These are phyloP conservation scores for Pseudonectria buxi DNA, from an alignment of 2,329 filamentous ascomycete genomes.

Conservation along the genomic window DNA sequence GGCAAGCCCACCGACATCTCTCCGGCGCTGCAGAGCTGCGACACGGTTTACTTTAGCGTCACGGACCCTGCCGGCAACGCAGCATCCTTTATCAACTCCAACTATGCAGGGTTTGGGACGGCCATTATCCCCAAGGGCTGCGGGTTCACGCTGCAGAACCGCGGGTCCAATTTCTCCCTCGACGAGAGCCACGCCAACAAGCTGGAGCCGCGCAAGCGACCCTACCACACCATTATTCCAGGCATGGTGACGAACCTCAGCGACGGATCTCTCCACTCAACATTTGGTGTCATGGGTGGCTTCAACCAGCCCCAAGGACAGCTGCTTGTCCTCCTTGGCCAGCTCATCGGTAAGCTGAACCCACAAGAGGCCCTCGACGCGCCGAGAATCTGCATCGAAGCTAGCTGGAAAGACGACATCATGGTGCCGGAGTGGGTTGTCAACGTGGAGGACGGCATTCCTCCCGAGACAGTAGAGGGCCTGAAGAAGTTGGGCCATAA, in stretches of 20 bases:
- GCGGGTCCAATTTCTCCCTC: slow-evolving; percentile 79
- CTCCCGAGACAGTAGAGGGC: slow-evolving; percentile 58
- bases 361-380: slow-evolving; percentile 88
- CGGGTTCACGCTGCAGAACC: slow-evolving; percentile 92
- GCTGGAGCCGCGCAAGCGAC: slow-evolving; percentile 74
- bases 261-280: slow-evolving; percentile 70
- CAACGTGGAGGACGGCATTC: slow-evolving; percentile 77
- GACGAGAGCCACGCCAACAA: slow-evolving; percentile 67
- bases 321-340: slow-evolving; percentile 85
- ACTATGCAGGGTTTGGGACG: slow-evolving; percentile 85
- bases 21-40: slow-evolving; percentile 76
- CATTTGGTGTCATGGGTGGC: slow-evolving; percentile 95
- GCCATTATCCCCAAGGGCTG: slow-evolving; percentile 77
- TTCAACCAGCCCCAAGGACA: slow-evolving; percentile 99
- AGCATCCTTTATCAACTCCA: slow-evolving; percentile 94
- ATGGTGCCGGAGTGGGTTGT: slow-evolving; percentile 57
- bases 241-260: slow-evolving; percentile 74
- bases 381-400: slow-evolving; percentile 81
- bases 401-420: slow-evolving; percentile 58
- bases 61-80: slow-evolving; percentile 80
- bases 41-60: slow-evolving; percentile 91
- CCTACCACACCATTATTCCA: slow-evolving; percentile 97
- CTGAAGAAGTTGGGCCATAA: slow-evolving; percentile 66
- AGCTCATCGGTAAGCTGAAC: slow-evolving; percentile 72
- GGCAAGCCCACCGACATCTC: slow-evolving; percentile 50